Evolutionary conservation across 805 yeast genomes (phyloP).

Genomic region (Cephaloascus albidus): DNA sequence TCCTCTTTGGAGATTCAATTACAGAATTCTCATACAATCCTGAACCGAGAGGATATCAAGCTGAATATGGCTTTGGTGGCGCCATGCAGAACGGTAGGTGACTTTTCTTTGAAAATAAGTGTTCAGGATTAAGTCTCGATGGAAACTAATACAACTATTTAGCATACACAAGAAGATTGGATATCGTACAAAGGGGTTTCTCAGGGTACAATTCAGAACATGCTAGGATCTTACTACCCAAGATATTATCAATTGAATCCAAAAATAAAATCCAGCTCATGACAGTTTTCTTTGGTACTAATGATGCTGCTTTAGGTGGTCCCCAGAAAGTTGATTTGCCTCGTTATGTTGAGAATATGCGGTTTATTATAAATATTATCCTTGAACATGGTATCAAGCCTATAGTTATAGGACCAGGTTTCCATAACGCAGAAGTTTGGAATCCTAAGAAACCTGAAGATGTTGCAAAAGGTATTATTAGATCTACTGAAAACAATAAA

Average conservation of each 20-base stretch:
- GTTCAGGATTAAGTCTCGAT: too few relatives aligned
- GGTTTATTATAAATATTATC: conserved; percentile 28
- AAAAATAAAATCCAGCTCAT: conserved; percentile 7
- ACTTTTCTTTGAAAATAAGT: too few relatives aligned
- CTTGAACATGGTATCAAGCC: conserved; percentile 34
- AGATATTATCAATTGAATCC: conserved; percentile 22
- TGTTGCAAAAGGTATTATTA: conserved; percentile 25
- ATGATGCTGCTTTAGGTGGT: conserved; percentile 49
- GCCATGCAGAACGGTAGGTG: conserved; percentile 35
- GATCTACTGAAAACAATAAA: conserved; percentile 36
- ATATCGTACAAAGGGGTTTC: conserved; percentile 66
- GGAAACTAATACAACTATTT: too few relatives aligned
- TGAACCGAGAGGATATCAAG: conserved; percentile 9
- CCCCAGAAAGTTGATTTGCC: conserved; percentile 23
- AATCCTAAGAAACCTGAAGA: conserved; percentile 18
- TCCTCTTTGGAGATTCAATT: conserved; percentile 66
- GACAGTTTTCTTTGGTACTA: conserved; percentile 72
- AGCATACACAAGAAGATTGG: conserved; percentile 54
- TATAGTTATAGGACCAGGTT: conserved; percentile 57
- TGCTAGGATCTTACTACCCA: conserved; percentile 29
- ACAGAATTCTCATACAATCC: conserved; percentile 44
- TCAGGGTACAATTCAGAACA: conserved; percentile 68
- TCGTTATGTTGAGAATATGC: conserved; percentile 39
- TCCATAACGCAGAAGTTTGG: conserved; percentile 39
- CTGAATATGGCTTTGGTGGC: background rate